These are phyloP conservation scores for Yarrowia osloensis DNA, from an alignment of 805 yeast species.

Conservation along the genomic window DNA sequence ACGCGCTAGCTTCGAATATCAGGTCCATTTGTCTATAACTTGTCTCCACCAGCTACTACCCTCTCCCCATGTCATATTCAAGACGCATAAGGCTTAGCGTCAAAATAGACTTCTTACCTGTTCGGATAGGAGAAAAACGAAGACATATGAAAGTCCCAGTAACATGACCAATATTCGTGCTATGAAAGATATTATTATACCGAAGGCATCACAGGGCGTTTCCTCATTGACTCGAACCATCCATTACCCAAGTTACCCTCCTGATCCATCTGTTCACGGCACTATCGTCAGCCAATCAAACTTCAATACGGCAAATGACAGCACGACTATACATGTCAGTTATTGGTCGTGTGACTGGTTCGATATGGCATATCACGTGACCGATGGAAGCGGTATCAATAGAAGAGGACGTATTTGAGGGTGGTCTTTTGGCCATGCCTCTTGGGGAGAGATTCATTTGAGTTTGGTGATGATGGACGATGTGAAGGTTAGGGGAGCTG, in stretches of 20 bases:
- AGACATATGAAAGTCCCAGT: not conserved
- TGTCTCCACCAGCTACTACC: not conserved
- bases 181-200: no score
- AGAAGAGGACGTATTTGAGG: no score
- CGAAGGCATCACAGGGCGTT: not conserved
- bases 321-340: not conserved
- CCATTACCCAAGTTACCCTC: not conserved
- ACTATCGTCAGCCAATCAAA: not conserved
- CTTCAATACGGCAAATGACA: not conserved
- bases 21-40: not conserved
- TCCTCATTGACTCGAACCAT: no score
- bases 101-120: not conserved
- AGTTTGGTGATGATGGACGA: not conserved
- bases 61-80: not conserved
- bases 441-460: not conserved
- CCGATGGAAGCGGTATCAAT: not conserved
- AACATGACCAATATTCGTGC: not conserved
- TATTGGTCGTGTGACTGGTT: conserved; percentile 2
- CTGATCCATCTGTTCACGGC: not conserved
- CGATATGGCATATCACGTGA: not conserved
- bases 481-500: not conserved
- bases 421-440: not conserved
- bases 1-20: not conserved
- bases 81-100: conserved; percentile 11
- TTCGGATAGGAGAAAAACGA: conserved; percentile 7